Evolutionary conservation across 75 land plant genomes (phyloP).

Genomic region (Gnetum montanum): DNA sequence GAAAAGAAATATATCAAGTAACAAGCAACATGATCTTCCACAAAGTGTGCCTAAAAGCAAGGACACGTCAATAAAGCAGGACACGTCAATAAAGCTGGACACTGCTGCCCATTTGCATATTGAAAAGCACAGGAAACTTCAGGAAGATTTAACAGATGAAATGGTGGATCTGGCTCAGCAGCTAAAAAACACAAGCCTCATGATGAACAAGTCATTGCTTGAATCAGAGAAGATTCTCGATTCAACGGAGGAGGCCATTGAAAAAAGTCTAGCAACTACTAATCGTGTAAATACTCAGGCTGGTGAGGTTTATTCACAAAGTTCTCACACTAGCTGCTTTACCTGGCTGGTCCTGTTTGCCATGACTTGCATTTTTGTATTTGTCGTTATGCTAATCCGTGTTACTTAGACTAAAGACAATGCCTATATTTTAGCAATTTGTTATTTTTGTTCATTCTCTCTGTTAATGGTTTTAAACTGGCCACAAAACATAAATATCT

Average conservation of each 20-base stretch:
- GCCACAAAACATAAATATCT: too few relatives aligned
- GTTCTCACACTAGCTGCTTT: conserved; percentile 68
- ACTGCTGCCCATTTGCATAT: conserved; percentile 42
- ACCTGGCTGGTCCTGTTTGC: conserved; percentile 81
- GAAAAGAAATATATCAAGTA: too few relatives aligned
- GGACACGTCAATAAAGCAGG: too few relatives aligned
- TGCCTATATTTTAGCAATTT: too few relatives aligned
- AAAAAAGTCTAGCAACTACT: conserved; percentile 79
- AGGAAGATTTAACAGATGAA: conserved; percentile 92
- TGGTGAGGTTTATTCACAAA: conserved; percentile 40
- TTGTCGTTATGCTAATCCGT: conserved; percentile 82
- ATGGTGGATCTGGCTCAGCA: conserved; percentile 83
- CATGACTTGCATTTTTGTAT: conserved; percentile 67
- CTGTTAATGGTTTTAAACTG: too few relatives aligned
- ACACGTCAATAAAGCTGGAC: conserved; percentile 48
- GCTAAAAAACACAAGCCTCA: conserved; percentile 69
- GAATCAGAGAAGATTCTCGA: conserved; percentile 80
- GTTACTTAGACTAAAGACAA: too few relatives aligned
- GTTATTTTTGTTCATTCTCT: too few relatives aligned
- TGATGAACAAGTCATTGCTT: conserved; percentile 63
- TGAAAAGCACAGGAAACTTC: conserved; percentile 87
- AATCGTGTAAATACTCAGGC: conserved; percentile 58
- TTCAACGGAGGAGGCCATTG: conserved; percentile 83
- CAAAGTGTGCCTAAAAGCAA: too few relatives aligned
- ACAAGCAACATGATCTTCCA: too few relatives aligned